Conservation (phyloP, 345 rosid species). For the Eucalyptus erythrocorys region DNA sequence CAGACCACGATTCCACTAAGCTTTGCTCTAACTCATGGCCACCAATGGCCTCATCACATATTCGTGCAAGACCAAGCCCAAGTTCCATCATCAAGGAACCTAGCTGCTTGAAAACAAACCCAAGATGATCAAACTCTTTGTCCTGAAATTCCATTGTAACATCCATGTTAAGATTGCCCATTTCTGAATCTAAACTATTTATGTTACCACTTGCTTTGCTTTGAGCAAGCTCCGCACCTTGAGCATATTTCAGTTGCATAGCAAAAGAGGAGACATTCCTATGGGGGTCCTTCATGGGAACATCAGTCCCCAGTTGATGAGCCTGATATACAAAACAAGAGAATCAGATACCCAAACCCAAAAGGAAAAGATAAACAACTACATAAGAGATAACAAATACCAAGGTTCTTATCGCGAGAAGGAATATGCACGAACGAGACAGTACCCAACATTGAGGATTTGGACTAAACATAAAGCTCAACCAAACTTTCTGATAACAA, state of each 20-base stretch:
- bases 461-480: not conserved
- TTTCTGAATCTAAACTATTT: not conserved
- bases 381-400: not conserved
- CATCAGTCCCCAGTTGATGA: constrained; percentile 75
- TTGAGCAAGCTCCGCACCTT: constrained; percentile 12
- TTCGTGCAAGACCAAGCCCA: constrained; percentile 52
- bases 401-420: not conserved
- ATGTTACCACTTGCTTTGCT: not conserved
- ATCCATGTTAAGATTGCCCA: not conserved
- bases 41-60: constrained; percentile 68
- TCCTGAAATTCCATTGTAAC: constrained; percentile 2
- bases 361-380: not conserved
- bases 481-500: not conserved
- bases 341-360: not conserved
- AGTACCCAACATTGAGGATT: not conserved
- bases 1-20: constrained; percentile 61
- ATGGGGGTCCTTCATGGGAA: constrained; percentile 64
- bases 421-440: not conserved
- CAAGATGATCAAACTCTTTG: constrained; percentile 38
- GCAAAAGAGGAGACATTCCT: constrained; percentile 78
- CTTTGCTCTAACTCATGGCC: constrained; percentile 56
- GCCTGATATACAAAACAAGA: constrained; percentile 18
- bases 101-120: constrained; percentile 38
- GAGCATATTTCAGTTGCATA: constrained; percentile 43
- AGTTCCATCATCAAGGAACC: constrained; percentile 76